Conservation (phyloP, 225 moss, liverwort and hornwort genomes). For the Neckera pumila region DNA sequence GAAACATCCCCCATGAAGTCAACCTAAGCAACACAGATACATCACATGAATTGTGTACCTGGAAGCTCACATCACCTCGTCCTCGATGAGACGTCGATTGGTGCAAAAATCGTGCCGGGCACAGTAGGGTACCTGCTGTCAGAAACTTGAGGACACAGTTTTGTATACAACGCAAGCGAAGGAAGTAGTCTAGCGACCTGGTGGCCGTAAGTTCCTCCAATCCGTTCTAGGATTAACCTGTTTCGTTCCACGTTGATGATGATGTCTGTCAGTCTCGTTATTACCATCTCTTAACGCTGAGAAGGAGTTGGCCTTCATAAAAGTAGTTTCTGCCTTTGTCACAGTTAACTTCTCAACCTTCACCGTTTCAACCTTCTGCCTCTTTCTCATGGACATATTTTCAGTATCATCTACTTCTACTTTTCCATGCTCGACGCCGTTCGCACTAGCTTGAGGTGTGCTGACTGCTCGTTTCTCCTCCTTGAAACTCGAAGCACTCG, state of each 20-base stretch:
- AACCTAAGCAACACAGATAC: conserved; percentile 7
- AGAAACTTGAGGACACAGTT: not conserved
- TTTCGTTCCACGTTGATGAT: conserved; percentile 27
- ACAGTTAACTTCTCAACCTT: conserved; percentile 20
- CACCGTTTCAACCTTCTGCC: conserved; percentile 27
- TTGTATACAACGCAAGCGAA: not conserved
- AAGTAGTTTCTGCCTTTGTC: not conserved
- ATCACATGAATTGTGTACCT: conserved; percentile 16
- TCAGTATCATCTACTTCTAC: conserved; percentile 3
- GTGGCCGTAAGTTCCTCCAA: conserved; percentile 45
- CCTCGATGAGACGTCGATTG: not conserved
- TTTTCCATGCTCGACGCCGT: not conserved
- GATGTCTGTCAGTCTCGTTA: conserved; percentile 13
- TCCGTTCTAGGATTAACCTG: conserved; percentile 33
- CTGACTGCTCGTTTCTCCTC: conserved; percentile 11
- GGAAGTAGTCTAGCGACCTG: conserved; percentile 11
- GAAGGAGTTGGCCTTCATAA: conserved; percentile 13
- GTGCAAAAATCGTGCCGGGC: not conserved
- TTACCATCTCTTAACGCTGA: conserved; percentile 11
- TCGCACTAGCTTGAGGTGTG: conserved; percentile 9
- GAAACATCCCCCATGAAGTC: not conserved
- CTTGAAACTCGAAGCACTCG: conserved; percentile 9
- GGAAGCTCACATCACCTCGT: conserved; percentile 26
- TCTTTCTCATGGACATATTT: conserved; percentile 25
- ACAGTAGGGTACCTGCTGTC: not conserved